These are phyloP conservation scores for Tolypocladium amazonense DNA, from an alignment of 2,329 filamentous ascomycete species.

Conservation along the genomic window DNA sequence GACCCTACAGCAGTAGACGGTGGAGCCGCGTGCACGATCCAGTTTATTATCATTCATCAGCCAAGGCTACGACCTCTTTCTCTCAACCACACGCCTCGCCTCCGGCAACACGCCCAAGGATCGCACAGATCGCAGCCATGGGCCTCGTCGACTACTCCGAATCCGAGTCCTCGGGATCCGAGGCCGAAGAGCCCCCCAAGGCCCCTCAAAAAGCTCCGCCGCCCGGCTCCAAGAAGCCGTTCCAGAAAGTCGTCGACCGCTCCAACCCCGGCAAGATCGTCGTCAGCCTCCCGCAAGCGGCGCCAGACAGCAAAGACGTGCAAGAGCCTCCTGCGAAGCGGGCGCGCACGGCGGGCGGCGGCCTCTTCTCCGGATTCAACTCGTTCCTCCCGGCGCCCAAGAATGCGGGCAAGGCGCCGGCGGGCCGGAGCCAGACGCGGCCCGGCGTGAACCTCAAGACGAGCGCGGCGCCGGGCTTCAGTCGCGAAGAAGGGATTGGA, in stretches of 20 bases:
- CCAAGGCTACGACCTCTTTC: background rate
- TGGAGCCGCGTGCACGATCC: background rate
- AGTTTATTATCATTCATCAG: background rate
- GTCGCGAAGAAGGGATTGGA: constrained; percentile 36
- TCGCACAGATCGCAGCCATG: constrained; percentile 38
- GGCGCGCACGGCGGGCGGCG: constrained; percentile 43
- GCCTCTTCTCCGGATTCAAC: constrained; percentile 72
- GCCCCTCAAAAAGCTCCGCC: constrained; percentile 17
- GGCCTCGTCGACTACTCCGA: constrained; percentile 71
- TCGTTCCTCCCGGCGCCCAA: constrained; percentile 82
- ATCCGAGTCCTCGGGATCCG: constrained; percentile 67
- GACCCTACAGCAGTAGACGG: background rate
- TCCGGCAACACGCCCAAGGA: background rate
- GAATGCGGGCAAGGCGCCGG: constrained; percentile 27
- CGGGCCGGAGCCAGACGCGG: constrained; percentile 17
- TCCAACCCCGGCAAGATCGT: constrained; percentile 75
- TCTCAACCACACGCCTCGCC: background rate
- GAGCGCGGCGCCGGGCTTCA: constrained; percentile 72
- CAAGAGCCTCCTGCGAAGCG: constrained; percentile 56
- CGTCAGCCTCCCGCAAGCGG: constrained; percentile 56
- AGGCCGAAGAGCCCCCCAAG: constrained; percentile 25
- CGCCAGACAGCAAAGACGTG: constrained; percentile 28
- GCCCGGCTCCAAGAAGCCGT: constrained; percentile 42
- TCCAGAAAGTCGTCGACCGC: constrained; percentile 74
- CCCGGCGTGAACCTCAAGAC: constrained; percentile 62